Evolutionary conservation across 2,329 filamentous ascomycete species (phyloP), one percentile per base, ranked within the genome.

Genomic region (Alternaria infectoria): DNA sequence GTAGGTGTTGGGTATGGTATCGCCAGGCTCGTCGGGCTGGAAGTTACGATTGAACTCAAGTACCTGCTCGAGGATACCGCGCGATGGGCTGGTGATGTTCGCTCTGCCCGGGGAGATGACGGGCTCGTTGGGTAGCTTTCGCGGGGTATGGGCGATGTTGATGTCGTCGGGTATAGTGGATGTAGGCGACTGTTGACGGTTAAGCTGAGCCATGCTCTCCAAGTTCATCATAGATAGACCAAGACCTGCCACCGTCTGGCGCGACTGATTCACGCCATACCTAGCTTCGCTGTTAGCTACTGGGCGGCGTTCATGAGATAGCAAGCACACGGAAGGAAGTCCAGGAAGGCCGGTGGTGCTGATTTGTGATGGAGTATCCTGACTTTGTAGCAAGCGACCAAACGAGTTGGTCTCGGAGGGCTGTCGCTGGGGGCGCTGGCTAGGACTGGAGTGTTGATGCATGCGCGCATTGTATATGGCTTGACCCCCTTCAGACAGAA

Each of bases 291-390:
- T 62, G 67, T 74, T 67, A 69, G 72, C 56, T 54, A 67, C 65
- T 67, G 73, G 70, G 59, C 69, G 73, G 56, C 70, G 69, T 62
- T 79, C 76, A 65, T 76, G 69, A 61, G 78, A 78, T 57, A 80
- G 68, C 58, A 78, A 70, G 69, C 79, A 80, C 61, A 80, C 69
- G 8, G 78, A 80, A 47, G 79, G 79, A 44, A 80, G 66, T 59
- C 73, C 73, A 51, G 78, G 78, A 30, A 80, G 67, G 28, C 73
- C 76, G 65, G 76, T 75, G 2, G 73, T 70, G 66, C 73, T 78
- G 63, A 67, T 55, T 59, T 74, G 79, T 70, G 75, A 76, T 44
- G 72, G 68, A 56, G 62, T 62, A 51, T 71, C 69, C 63, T 66
- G 66, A 61, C 65, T 63, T 54, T 70, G 68, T 60, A 71, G 60